These are phyloP conservation scores for Aquilaria yunnanensis DNA, from an alignment of 345 rosid genomes.

Conservation along the genomic window DNA sequence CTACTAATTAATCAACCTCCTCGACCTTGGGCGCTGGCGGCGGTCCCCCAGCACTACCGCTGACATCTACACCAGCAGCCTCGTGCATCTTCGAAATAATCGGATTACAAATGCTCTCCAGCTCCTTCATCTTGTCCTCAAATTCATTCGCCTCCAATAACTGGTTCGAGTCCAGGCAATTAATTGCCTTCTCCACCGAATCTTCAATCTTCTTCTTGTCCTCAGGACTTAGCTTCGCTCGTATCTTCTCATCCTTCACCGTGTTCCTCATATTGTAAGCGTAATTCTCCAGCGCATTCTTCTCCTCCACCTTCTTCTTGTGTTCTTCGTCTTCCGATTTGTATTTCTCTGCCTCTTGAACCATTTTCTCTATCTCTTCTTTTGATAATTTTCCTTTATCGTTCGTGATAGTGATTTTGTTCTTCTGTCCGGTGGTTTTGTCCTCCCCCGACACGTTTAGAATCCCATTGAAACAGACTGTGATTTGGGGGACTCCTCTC, in stretches of 20 bases:
- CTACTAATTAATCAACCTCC: conserved; percentile 42
- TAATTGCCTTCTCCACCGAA: conserved; percentile 41
- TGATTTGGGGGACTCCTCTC: conserved; percentile 26
- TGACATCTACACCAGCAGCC: conserved; percentile 17
- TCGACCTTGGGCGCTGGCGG: conserved; percentile 51
- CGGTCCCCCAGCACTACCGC: conserved; percentile 20
- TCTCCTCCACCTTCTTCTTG: conserved; percentile 62
- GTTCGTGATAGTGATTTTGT: conserved; percentile 57
- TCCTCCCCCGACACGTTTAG: conserved; percentile 61
- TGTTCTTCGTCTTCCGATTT: conserved; percentile 54
- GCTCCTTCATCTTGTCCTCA: conserved; percentile 48
- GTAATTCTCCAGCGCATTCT: conserved; percentile 43
- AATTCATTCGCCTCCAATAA: conserved; percentile 26
- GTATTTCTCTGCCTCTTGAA: conserved; percentile 61
- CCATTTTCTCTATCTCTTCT: conserved; percentile 50
- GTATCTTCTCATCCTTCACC: conserved; percentile 46
- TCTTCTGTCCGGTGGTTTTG: conserved; percentile 64
- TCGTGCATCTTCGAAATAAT: conserved; percentile 51
- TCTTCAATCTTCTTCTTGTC: conserved; percentile 70
- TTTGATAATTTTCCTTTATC: conserved; percentile 32
- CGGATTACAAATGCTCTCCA: conserved; percentile 51
- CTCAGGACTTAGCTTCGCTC: conserved; percentile 33
- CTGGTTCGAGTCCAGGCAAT: conserved; percentile 51
- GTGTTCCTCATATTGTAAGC: conserved; percentile 61
- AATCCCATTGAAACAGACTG: conserved; percentile 22